phyloP scores from a whole-genome alignment of 257 asterid species.

The Salvia miltiorrhiza region DNA sequence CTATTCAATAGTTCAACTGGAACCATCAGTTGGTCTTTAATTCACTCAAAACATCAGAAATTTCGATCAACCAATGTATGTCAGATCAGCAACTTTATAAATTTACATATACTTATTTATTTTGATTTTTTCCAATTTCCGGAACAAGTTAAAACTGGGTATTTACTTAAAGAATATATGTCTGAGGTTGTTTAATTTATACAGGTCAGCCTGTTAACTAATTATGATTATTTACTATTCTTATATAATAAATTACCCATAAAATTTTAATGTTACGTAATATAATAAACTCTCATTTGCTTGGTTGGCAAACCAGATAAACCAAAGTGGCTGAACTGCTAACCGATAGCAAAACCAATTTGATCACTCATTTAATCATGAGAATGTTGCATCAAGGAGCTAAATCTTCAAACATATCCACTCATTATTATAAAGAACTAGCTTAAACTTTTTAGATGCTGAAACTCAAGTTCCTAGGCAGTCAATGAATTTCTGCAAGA shows the following conservation, averaged over 20 bases:
- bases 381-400: neutral
- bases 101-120: neutral
- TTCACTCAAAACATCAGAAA: too few species aligned
- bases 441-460: conserved; percentile 1
- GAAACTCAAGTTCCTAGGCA: conserved; percentile 7
- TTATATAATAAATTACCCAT: neutral
- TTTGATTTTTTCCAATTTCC: too few species aligned
- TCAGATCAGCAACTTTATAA: neutral
- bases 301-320: neutral
- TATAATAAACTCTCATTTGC: neutral
- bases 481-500: conserved; percentile 11
- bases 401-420: conserved; percentile 12
- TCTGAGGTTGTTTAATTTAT: neutral
- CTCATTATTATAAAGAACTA: neutral
- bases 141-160: too few species aligned
- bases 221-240: neutral
- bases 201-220: neutral
- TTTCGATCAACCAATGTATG: neutral
- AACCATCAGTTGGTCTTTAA: too few species aligned
- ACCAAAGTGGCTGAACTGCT: neutral
- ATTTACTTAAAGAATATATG: neutral
- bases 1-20: too few species aligned
- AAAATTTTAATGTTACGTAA: neutral
- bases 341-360: neutral
- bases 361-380: neutral